Evolutionary conservation across 768 basidiomycete species (phyloP), one percentile per base, ranked within the genome.

Genomic region (Paxillus rubicundulus): DNA sequence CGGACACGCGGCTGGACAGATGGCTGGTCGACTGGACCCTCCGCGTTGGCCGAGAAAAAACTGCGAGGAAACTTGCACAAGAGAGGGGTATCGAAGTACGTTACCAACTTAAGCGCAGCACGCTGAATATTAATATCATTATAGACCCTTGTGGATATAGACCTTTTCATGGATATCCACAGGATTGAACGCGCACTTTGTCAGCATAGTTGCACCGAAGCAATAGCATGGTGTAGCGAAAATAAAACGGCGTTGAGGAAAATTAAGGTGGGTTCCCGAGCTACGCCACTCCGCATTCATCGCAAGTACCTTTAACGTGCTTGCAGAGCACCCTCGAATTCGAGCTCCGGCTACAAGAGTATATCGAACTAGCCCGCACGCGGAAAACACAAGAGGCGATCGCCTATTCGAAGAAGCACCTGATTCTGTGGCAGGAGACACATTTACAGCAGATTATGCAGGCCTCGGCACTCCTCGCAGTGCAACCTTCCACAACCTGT

Each of bases 11-110:
- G 45, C 73, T 98, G 12, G 87, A 93, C 64, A 75, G 94, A 56
- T 96, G 92, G 86, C 76, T 98, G 32, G 87, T 96, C 2, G 97
- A 99, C 66, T 96, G 96, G 88, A 81, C 87, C 33, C 74, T 98
- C 42, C 77, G 95, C 49, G 82, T 77, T 34, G 92, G 89, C 30
- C 86, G 86, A 61, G 82, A 86, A 58, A 77, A 81, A 60, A 86
- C 92, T 1, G 95, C 97, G 2, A 76, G 77, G 60, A 77, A 77
- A 57, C 80, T 98, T 42, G 89, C 93, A 18, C 77, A 80, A 57
- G 84, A 90, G 56, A 85, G 82, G 66, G 77, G 77, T 17, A 88
- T 98, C 54, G 88, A 94, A 75, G 92, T 89, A 66, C 59, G 81
- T 68, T 46, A 61, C 62, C 61, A 21, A 55, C 45, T 45, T 60